Evolutionary conservation across 352 stramenopile genomes (phyloP), one percentile per base, ranked within the genome.

Genomic region (Globisporangium yorkense): DNA sequence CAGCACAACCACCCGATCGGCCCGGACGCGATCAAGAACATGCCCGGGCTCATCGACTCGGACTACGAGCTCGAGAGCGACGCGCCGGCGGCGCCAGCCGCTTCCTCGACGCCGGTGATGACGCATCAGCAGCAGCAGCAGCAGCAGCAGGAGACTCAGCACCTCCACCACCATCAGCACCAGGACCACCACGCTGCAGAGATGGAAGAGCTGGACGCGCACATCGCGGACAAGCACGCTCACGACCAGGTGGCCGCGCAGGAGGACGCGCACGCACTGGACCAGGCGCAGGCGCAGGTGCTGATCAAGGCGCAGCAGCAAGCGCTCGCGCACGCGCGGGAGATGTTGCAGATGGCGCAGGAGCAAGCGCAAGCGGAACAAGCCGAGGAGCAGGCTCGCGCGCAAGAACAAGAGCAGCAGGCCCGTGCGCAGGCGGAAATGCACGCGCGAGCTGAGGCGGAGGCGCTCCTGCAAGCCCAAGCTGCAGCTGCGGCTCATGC

Each of bases 1-100:
- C 74, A 87, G 59, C 82, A 92, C 71, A 92, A 92, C 63, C 82
- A 92, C 51, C 67, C 68, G 5, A 89, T 92, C 41, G 82, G 82
- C 0, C 81, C 77, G 0, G 75, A 91, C 46, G 73, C 79, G 12
- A 71, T 79, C 45, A 88, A 89, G 59, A 65, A 67, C 57, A 70
- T 89, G 62, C 68, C 59, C 0, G 46, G 62, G 35, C 61, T 88
- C n/a, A 63, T 80, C 51, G 75, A 88, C n/a, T 68, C 76, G 16
- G 76, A 87, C 55, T 87, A 84, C 48, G 78, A 88, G 20, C 56
- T 88, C 18, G 63, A 63, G 2, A 58, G 71, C 18, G 62, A 68
- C 27, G 20, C 37, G 13, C 37, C 37, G 2, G 9, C 35, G 35
- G 35, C 10, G 8, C 3, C 35, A 16, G 35, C 35, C 9, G 35